Evolutionary conservation across 1,139 yeast genomes (phyloP).

Genomic region (Lodderomyces parapsilosis): DNA sequence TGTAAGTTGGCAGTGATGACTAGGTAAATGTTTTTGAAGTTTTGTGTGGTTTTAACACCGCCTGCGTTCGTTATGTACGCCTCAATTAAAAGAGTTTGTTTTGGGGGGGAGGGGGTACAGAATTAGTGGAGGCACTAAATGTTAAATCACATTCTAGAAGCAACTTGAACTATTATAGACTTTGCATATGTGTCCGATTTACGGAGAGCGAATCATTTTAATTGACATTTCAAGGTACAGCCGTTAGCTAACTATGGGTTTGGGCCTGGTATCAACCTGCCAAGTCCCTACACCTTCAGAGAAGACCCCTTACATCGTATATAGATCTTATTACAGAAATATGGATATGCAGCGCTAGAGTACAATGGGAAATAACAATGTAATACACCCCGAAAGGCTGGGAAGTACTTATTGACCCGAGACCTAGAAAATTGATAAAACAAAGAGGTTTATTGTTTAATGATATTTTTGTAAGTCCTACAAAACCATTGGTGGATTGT

Average conservation of each 20-base stretch:
- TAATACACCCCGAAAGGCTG: no score
- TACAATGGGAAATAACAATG: no score
- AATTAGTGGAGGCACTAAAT: neutral
- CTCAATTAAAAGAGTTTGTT: neutral
- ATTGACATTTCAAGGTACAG: neutral
- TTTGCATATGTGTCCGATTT: neutral
- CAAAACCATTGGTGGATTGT: neutral
- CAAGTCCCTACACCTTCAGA: neutral
- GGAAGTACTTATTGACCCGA: no score
- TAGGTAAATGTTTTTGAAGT: no score
- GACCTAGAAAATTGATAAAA: no score
- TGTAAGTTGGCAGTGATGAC: no score
- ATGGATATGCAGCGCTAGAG: no score
- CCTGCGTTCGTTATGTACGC: neutral
- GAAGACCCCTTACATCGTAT: neutral
- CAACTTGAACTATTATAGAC: neutral
- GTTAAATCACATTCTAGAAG: neutral
- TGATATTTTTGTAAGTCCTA: no score
- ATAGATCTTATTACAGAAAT: no score
- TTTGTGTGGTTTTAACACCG: neutral
- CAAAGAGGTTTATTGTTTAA: no score
- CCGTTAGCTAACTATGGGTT: neutral
- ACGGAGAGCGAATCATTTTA: neutral
- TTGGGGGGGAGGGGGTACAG: neutral
- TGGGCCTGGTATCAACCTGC: neutral